phyloP scores from a whole-genome alignment of 352 stramenopile genomes.

The Phytophthora vignae region DNA sequence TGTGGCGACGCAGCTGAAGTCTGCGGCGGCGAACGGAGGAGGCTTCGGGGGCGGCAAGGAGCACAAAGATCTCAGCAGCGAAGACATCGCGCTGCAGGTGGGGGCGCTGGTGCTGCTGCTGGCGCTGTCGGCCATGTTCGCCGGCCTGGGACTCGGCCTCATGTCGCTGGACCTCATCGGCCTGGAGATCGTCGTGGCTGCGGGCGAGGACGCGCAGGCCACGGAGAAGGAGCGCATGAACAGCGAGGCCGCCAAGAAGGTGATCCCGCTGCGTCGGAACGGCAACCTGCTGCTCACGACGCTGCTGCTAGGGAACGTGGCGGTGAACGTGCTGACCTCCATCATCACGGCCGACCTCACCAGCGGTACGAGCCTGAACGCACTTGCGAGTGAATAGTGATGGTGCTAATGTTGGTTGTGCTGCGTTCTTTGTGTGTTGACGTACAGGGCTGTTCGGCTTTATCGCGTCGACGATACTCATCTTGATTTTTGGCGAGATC shows the following conservation, averaged over 20 bases:
- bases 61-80: conserved; percentile 15
- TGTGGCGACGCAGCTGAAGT: conserved; percentile 8
- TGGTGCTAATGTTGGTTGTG: not conserved
- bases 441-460: conserved; percentile 86
- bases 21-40: conserved; percentile 8
- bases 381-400: not conserved
- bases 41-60: conserved; percentile 6
- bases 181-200: conserved; percentile 96
- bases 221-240: conserved; percentile 73
- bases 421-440: not conserved
- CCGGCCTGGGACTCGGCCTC: conserved; percentile 95
- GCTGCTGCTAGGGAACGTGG: conserved; percentile 98
- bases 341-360: conserved; percentile 97
- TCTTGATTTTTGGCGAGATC: conserved; percentile 97
- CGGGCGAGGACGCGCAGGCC: conserved; percentile 86
- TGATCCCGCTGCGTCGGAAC: conserved; percentile 92
- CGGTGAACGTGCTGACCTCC: conserved; percentile 97
- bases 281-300: conserved; percentile 98
- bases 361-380: conserved; percentile 38
- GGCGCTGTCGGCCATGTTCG: conserved; percentile 92
- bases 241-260: conserved; percentile 69
- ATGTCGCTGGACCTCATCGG: conserved; percentile 98
- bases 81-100: conserved; percentile 44
- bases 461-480: conserved; percentile 93
- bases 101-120: conserved; percentile 67